Evolutionary conservation across 2,329 filamentous ascomycete species (phyloP), one percentile per base, ranked within the genome.

Genomic region (Celoporthe dispersa): DNA sequence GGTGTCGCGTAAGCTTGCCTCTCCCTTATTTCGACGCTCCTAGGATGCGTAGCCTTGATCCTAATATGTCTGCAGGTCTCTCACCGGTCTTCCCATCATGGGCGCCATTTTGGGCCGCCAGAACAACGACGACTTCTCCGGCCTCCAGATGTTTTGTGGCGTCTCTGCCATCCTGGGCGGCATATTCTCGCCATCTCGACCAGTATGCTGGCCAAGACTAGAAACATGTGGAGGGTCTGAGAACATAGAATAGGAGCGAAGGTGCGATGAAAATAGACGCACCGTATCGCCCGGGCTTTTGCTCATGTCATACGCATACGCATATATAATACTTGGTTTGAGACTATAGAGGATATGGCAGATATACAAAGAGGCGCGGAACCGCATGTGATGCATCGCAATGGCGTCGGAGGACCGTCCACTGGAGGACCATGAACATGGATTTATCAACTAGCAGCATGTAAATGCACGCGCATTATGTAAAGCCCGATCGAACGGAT

Each of bases 81-180:
- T 78, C 14, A 77, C 75, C 3, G 77, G 75, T 8, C 72, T 78
- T 1, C 77, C 76, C 0, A 77, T 78, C 41, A 76, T 75, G 72
- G 78, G 76, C 0, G 73, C 73, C 6, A 78, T 78, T 35, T 59
- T 78, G 51, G 67, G 39, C n/a, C 57, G 51, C 51, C 71, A 76
- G 39, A 33, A 63, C 14, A 66, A 73, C 53, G 71, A 70, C 41
- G 66, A 75, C 62, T 78, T 72, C 53, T 73, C 72, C 1, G 76
- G 76, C 19, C 31, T 78, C 44, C 75, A 78, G 64, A 68, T 78
- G 3, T 79, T 78, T 66, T 51, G 44, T n/a, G 66, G 66, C 7
- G 28, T 37, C 19, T 64, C 59, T 37, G 53, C 65, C 22, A 7
- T 62, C 5, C 66, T 67, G 9, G 66, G 66, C 28, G 37, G 65